A percentile compares a stretch with the other conserved stretches of the same genome.
Conservation (phyloP, 768 basidiomycete species). For the Mycena rosella region DNA sequence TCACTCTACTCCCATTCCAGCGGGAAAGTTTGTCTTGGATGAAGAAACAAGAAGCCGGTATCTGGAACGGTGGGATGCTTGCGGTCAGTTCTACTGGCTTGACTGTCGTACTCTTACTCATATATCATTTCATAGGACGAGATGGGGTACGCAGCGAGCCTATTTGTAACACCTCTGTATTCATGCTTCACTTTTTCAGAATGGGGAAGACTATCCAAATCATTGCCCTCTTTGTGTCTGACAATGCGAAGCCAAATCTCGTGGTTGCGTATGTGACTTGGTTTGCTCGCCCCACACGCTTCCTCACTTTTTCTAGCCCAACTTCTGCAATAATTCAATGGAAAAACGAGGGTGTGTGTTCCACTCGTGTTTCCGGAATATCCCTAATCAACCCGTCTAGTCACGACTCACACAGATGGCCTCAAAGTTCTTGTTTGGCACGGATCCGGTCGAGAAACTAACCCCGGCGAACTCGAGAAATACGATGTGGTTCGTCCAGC, state of each 20-base stretch:
- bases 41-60: constrained; percentile 88
- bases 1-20: constrained; percentile 93
- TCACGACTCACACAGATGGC: constrained; percentile 85
- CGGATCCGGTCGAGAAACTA: constrained; percentile 77
- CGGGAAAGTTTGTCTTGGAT: constrained; percentile 97
- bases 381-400: neutral
- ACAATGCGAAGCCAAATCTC: constrained; percentile 84
- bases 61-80: constrained; percentile 93
- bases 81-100: constrained; percentile 66
- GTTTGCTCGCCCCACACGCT: constrained; percentile 59
- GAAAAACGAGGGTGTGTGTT: constrained; percentile 79
- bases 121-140: constrained; percentile 69
- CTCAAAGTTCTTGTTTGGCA: constrained; percentile 95
- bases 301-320: constrained; percentile 49
- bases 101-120: constrained; percentile 3
- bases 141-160: constrained; percentile 77
- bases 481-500: constrained; percentile 81
- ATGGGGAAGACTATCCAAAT: constrained; percentile 99
- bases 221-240: constrained; percentile 88
- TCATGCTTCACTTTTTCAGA: constrained; percentile 51
- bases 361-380: neutral
- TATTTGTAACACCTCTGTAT: neutral
- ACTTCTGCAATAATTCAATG: constrained; percentile 82
- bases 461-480: constrained; percentile 78
- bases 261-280: constrained; percentile 85